A percentile compares a stretch with the other conserved stretches of the same genome.
phyloP scores from a whole-genome alignment of 202 grass and related monocot genomes.

The Saccharum hybrid region DNA sequence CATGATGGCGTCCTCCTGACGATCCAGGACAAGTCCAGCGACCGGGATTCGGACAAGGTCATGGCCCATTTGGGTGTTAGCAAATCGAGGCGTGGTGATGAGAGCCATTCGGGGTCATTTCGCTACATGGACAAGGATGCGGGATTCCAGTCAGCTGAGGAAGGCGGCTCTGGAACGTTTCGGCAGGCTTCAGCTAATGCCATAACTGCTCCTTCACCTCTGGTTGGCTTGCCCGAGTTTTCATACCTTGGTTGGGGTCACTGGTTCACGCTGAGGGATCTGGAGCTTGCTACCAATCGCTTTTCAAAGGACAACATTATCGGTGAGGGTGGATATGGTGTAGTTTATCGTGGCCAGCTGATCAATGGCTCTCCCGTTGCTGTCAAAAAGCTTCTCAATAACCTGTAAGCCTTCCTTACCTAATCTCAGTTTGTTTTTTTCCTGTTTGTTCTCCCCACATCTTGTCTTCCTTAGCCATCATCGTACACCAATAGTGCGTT shows the following conservation, averaged over 20 bases:
- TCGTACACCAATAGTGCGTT: constrained; percentile 6
- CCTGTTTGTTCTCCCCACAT: constrained; percentile 28
- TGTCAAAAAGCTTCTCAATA: constrained; percentile 98
- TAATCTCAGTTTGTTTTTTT: constrained; percentile 26
- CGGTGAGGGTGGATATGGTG: constrained; percentile 94
- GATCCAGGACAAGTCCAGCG: constrained; percentile 62
- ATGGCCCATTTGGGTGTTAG: constrained; percentile 63
- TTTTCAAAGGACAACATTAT: constrained; percentile 96
- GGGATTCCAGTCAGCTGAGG: constrained; percentile 75
- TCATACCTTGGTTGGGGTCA: constrained; percentile 95
- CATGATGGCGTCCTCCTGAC: constrained; percentile 62
- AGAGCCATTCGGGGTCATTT: constrained; percentile 80
- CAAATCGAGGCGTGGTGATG: constrained; percentile 67
- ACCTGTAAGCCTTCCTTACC: constrained; percentile 70
- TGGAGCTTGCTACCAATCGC: constrained; percentile 84
- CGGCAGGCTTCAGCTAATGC: constrained; percentile 59
- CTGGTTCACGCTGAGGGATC: constrained; percentile 95
- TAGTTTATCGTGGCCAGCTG: constrained; percentile 90
- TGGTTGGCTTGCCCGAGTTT: constrained; percentile 80
- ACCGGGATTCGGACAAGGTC: constrained; percentile 69
- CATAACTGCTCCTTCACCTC: constrained; percentile 68
- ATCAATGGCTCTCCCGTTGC: constrained; percentile 91
- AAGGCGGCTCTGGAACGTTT: constrained; percentile 67
- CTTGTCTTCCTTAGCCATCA: constrained; percentile 17
- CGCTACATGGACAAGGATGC: constrained; percentile 66